Evolutionary conservation across 2,329 filamentous ascomycete genomes (phyloP).

Genomic region (Didymella sp.): DNA sequence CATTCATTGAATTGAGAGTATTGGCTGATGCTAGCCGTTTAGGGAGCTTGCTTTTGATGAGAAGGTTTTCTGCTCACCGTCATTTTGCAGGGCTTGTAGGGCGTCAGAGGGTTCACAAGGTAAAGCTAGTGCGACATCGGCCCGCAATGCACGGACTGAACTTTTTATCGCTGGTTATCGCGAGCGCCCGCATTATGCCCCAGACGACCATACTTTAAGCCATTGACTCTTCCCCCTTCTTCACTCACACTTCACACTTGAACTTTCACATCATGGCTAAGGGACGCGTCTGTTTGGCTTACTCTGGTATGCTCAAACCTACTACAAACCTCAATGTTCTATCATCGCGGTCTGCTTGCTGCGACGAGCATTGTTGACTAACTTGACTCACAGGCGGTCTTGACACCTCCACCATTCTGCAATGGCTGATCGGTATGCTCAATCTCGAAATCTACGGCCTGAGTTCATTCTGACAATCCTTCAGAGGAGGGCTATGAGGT

Average conservation of each 20-base stretch:
- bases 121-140: constrained; percentile 27
- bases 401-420: constrained; percentile 61
- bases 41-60: not conserved
- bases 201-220: constrained; percentile 20
- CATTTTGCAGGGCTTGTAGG: constrained; percentile 12
- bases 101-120: constrained; percentile 9
- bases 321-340: not conserved
- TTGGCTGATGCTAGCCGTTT: constrained; percentile 14
- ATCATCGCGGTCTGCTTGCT: not conserved
- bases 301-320: constrained; percentile 49
- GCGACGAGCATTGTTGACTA: constrained; percentile 24
- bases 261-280: constrained; percentile 44
- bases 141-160: constrained; percentile 26
- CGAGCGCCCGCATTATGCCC: constrained; percentile 23
- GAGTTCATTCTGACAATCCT: constrained; percentile 13
- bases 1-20: not conserved
- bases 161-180: constrained; percentile 23
- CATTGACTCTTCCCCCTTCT: constrained; percentile 29
- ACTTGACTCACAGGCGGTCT: constrained; percentile 57
- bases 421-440: constrained; percentile 47
- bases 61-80: constrained; percentile 12
- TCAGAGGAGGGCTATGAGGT: constrained; percentile 65
- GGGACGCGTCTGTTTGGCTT: constrained; percentile 58
- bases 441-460: not conserved
- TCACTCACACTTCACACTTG: constrained; percentile 13